Evolutionary conservation across 805 yeast species (phyloP).

Genomic region (Candida koratica): DNA sequence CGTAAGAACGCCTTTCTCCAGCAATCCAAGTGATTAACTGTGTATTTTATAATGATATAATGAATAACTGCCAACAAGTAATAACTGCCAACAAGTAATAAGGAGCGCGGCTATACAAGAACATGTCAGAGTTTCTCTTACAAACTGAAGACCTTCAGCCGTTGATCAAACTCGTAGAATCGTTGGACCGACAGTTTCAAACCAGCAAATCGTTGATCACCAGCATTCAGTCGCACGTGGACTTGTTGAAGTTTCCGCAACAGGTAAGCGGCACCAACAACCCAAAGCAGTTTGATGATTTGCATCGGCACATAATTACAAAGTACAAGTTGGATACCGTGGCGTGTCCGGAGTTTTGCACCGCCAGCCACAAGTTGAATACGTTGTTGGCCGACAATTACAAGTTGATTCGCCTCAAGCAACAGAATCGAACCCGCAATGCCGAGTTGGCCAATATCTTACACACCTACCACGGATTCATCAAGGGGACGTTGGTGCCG

Average conservation of each 20-base stretch:
- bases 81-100: too few species aligned
- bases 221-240: neutral
- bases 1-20: constrained; percentile 52
- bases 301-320: constrained; percentile 9
- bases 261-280: neutral
- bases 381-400: constrained; percentile 27
- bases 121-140: constrained; percentile 14
- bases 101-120: neutral
- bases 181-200: constrained; percentile 14
- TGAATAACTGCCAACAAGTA: too few species aligned
- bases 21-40: constrained; percentile 1
- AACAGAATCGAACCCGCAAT: constrained; percentile 21
- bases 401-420: constrained; percentile 20
- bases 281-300: constrained; percentile 8
- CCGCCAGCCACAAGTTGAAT: constrained; percentile 17
- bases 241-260: neutral
- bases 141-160: constrained; percentile 33
- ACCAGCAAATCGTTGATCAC: constrained; percentile 20
- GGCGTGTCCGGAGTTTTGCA: constrained; percentile 8
- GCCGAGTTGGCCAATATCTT: constrained; percentile 20
- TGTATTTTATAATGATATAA: constrained; percentile 8
- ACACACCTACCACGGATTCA: constrained; percentile 28
- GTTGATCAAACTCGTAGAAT: constrained; percentile 20
- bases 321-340: constrained; percentile 23
- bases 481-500: constrained; percentile 27